Conservation (phyloP, 345 rosid genomes). For the Euphorbia lathyris region DNA sequence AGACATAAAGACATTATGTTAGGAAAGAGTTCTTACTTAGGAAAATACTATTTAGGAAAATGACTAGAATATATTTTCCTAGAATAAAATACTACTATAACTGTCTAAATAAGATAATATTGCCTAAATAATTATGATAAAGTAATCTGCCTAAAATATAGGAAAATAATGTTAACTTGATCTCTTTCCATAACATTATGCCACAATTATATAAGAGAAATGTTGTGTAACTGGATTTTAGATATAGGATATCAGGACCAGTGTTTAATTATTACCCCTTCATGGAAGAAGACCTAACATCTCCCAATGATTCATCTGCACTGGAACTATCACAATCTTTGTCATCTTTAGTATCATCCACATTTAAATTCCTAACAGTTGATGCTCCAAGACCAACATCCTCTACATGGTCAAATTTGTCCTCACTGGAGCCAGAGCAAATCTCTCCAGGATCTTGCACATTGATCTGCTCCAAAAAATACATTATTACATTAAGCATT, state of each 20-base stretch:
- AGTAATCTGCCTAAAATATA: too few relatives aligned
- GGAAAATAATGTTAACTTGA: too few relatives aligned
- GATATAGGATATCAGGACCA: background rate
- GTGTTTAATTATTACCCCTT: conserved; percentile 26
- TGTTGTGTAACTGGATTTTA: too few relatives aligned
- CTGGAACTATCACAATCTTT: conserved; percentile 19
- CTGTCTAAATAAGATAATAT: too few relatives aligned
- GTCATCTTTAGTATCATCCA: conserved; percentile 14
- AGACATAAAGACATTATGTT: too few relatives aligned
- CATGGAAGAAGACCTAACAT: conserved; percentile 14
- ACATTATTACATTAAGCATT: conserved; percentile 14
- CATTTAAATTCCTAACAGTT: conserved; percentile 20
- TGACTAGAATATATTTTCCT: too few relatives aligned
- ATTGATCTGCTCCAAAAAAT: conserved; percentile 41
- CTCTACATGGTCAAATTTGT: conserved; percentile 23
- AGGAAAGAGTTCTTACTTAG: too few relatives aligned
- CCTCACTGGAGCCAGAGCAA: conserved; percentile 27
- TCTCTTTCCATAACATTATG: too few relatives aligned
- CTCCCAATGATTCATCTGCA: conserved; percentile 32
- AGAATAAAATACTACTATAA: too few relatives aligned
- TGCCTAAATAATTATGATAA: too few relatives aligned
- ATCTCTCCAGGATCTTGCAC: conserved; percentile 44
- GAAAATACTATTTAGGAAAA: too few relatives aligned
- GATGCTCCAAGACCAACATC: conserved; percentile 16
- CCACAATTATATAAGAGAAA: too few relatives aligned